Percentiles rank a stretch among this genome's conserved stretches.
These are phyloP conservation scores for Spergularia azorica DNA, from an alignment of 179 eudicot species.

Conservation along the genomic window DNA sequence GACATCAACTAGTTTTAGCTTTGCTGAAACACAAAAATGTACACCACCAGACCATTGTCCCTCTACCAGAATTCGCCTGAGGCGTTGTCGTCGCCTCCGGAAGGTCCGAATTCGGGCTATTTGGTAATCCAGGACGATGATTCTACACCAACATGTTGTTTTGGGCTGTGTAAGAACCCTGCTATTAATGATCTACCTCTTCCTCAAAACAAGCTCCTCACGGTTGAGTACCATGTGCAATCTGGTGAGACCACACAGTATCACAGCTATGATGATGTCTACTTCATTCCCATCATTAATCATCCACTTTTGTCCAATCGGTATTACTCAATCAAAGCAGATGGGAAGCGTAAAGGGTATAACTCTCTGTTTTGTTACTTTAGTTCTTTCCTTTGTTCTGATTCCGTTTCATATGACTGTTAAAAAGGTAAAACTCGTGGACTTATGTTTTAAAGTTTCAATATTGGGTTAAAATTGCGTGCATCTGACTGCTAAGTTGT, in stretches of 20 bases:
- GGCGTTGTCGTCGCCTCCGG: constrained; percentile 12
- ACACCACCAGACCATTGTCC: constrained; percentile 21
- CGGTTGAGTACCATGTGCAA: background rate
- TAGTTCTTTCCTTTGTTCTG: too few species aligned
- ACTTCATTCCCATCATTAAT: constrained; percentile 50
- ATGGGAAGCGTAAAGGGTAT: constrained; percentile 49
- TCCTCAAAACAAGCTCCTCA: constrained; percentile 36
- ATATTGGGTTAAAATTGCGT: too few species aligned
- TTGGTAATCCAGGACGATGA: constrained; percentile 37
- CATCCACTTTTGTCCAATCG: constrained; percentile 52
- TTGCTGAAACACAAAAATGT: constrained; percentile 17
- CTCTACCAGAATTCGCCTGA: constrained; percentile 17
- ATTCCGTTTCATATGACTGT: background rate
- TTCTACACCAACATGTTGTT: constrained; percentile 22
- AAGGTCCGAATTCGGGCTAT: constrained; percentile 30
- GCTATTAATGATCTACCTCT: constrained; percentile 28
- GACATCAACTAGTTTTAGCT: too few species aligned
- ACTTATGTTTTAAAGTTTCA: too few species aligned
- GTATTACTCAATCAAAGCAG: constrained; percentile 50
- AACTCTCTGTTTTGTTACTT: constrained; percentile 2
- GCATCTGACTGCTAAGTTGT: too few species aligned
- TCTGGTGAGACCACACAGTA: too few species aligned
- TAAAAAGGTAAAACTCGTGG: background rate
- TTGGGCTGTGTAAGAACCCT: constrained; percentile 20
- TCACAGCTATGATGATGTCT: background rate